These are phyloP conservation scores for Aegilops tauschii DNA, from an alignment of 176 grass and related monocot species.

Conservation along the genomic window DNA sequence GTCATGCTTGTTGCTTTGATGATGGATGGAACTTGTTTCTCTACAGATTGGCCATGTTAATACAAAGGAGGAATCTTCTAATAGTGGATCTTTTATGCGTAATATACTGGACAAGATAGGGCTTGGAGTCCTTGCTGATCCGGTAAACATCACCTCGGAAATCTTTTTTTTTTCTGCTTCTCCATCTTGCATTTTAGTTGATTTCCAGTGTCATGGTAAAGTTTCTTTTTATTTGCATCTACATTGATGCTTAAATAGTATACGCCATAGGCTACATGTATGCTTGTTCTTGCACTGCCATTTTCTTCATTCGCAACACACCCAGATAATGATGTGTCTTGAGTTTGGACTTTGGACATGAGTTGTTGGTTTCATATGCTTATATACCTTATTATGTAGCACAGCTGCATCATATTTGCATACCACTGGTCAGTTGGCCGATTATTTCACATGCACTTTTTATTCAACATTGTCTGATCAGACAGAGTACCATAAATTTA, in stretches of 20 bases:
- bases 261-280: background rate
- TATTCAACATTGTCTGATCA: background rate
- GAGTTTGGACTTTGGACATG: background rate
- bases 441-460: background rate
- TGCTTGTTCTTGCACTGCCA: background rate
- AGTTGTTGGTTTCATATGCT: constrained; percentile 11
- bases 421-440: background rate
- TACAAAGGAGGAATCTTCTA: background rate
- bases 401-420: background rate
- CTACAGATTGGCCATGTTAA: constrained; percentile 21
- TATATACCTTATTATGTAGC: constrained; percentile 9
- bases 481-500: background rate
- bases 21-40: background rate
- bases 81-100: background rate
- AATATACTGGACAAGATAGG: background rate
- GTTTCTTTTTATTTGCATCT: background rate
- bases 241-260: background rate
- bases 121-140: constrained; percentile 1
- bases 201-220: background rate
- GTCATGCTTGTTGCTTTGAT: constrained; percentile 14
- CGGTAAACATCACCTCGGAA: constrained; percentile 1
- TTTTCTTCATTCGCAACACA: background rate
- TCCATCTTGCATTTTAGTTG: constrained; percentile 9
- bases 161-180: background rate
- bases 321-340: background rate